These are phyloP conservation scores for Alternaria dauci DNA, from an alignment of 2,329 filamentous ascomycete genomes.

Conservation along the genomic window DNA sequence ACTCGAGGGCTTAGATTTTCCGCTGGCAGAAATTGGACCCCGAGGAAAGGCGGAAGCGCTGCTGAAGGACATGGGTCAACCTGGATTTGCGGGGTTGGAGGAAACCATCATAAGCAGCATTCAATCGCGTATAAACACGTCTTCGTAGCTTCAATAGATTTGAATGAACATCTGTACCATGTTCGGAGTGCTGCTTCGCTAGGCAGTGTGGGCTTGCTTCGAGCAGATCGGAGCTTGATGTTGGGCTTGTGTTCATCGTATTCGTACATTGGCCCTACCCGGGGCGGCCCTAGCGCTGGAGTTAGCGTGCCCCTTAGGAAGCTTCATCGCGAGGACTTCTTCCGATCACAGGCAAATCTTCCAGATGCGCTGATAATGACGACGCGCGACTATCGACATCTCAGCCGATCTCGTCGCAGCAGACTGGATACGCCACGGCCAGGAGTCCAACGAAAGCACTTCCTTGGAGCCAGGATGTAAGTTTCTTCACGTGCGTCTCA, in stretches of 20 bases:
- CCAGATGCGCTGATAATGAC: not conserved
- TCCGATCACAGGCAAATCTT: not conserved
- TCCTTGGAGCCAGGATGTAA: not conserved
- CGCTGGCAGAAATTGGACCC: slow-evolving; percentile 16
- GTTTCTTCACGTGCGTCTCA: not conserved
- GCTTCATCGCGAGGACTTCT: not conserved
- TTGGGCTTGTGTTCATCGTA: not conserved
- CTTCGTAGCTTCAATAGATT: slow-evolving; percentile 4
- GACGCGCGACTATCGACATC: not conserved
- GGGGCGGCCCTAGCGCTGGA: not conserved
- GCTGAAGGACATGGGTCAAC: slow-evolving; percentile 11
- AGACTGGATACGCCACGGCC: not conserved
- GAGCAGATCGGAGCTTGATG: not conserved
- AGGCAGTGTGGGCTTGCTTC: not conserved
- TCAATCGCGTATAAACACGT: slow-evolving; percentile 7
- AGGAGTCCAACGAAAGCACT: not conserved
- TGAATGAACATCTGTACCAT: not conserved
- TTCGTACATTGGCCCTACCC: not conserved
- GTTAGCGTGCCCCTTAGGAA: not conserved
- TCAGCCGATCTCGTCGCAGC: not conserved
- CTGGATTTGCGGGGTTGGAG: slow-evolving; percentile 13
- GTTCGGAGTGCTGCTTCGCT: not conserved
- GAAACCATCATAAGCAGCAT: slow-evolving; percentile 16
- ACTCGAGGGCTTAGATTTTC: slow-evolving; percentile 15
- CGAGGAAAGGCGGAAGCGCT: slow-evolving; percentile 13